Evolutionary conservation across 768 basidiomycete genomes (phyloP).

Genomic region (Crassisporium funariophilum): DNA sequence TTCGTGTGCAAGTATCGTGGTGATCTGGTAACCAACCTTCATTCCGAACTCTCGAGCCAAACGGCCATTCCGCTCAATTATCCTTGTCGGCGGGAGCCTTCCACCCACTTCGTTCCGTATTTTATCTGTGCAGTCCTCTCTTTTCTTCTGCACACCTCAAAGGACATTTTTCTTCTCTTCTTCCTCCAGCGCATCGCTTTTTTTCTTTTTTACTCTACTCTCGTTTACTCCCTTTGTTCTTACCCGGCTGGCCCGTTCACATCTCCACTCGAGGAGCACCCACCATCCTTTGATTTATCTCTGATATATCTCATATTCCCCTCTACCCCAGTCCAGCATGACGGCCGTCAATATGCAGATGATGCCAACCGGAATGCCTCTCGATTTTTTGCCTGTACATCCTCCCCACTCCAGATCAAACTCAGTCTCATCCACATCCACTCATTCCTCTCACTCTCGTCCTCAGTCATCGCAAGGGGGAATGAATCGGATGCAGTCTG

Average conservation of each 20-base stretch:
- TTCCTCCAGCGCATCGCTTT: constrained; percentile 25
- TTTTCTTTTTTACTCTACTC: constrained; percentile 22
- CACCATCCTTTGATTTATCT: constrained; percentile 27
- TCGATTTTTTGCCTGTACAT: constrained; percentile 69
- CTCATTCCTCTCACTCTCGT: constrained; percentile 71
- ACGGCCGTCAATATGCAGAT: constrained; percentile 76
- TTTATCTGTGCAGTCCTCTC: constrained; percentile 20
- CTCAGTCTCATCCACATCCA: constrained; percentile 76
- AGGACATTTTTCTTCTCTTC: constrained; percentile 25
- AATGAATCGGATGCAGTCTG: constrained; percentile 53
- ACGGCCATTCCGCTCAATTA: constrained; percentile 37
- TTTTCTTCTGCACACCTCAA: constrained; percentile 17
- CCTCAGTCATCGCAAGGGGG: constrained; percentile 78
- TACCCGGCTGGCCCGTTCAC: constrained; percentile 62
- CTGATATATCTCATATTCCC: constrained; percentile 8
- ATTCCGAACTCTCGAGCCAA: constrained; percentile 30
- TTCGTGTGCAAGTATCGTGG: constrained; percentile 19
- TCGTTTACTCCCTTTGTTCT: constrained; percentile 27
- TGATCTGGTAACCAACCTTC: constrained; percentile 39
- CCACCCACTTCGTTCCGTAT: constrained; percentile 29
- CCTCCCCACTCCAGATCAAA: constrained; percentile 74
- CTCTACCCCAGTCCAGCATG: constrained; percentile 40
- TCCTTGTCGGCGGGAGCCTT: constrained; percentile 35
- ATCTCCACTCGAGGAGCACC: constrained; percentile 33
- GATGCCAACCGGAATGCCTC: constrained; percentile 64